Evolutionary conservation across 768 basidiomycete genomes (phyloP), one percentile per base, ranked within the genome.

Genomic region (Mycena vitilis): DNA sequence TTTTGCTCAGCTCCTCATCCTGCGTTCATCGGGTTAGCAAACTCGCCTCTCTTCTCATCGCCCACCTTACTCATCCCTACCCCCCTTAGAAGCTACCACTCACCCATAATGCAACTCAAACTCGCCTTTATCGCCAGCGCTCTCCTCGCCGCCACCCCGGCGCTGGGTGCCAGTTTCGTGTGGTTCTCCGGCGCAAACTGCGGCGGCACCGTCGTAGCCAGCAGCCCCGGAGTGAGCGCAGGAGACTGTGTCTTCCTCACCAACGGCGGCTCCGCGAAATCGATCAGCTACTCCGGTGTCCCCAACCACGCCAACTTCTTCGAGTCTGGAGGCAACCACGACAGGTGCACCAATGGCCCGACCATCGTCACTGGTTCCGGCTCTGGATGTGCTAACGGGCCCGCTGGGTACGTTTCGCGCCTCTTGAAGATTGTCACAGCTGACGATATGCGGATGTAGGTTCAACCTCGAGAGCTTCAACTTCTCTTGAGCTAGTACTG

Each of bases 381-480:
- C 54, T 37, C 54, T 56, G 54, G 54, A 56, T 56, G 54, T 40
- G 54, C 38, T 20, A 56, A 9, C 11, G 54, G 37, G 38, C 54
- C 54, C 12, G 22, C 38, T 40, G 54, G 54, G 54, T 56, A 56
- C 7, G 54, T 37, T 15, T 38, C 54, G 20, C 10, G 23, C 23
- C 3, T 22, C 9, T 10, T 49, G 54, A 55, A 6, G n/a, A 37
- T 38, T 40, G 37, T 3, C 38, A 40, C 30, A 54, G 37, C 54
- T 55, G n/a, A 55, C 13, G 54, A 38, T 38, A 37, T 55, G 1
- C 38, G 37, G n/a, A 20, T 55, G 37, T 55, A 55, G 54, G 36
- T 55, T 55, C 54, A 55, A 55, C n/a, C 54, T 55, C 54, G 54
- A 55, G 54, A 55, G 54, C 37, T 55, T 55, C 54, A 55, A 40